Percentiles rank a stretch among this genome's conserved stretches.
Conservation (phyloP, 2,329 filamentous ascomycete species). For the Diplodia corticola region DNA sequence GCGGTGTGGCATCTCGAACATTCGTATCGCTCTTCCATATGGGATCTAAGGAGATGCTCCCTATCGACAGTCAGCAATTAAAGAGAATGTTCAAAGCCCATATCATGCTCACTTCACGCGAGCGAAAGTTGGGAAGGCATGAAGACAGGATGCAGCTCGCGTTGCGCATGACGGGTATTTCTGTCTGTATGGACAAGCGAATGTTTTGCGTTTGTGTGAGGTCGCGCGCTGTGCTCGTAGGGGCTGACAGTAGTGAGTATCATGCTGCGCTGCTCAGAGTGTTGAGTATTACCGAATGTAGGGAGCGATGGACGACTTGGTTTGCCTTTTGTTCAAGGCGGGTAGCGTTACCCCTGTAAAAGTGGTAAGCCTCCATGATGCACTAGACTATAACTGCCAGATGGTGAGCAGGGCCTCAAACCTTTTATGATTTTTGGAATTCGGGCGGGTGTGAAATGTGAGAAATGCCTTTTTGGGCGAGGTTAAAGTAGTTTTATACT, state of each 20-base stretch:
- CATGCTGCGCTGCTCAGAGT: fast-evolving
- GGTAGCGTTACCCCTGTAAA: not conserved
- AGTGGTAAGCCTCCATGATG: not conserved
- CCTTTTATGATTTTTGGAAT: not conserved
- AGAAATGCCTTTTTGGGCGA: no score
- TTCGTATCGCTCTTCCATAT: not conserved
- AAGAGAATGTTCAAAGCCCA: not conserved
- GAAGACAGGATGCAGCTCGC: not conserved
- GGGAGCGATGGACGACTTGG: not conserved
- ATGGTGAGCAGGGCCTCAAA: not conserved
- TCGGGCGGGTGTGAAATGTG: no score
- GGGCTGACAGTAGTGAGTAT: not conserved
- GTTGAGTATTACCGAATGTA: not conserved
- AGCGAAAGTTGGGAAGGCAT: not conserved
- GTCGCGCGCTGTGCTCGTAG: not conserved
- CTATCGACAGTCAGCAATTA: not conserved
- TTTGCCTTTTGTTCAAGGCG: not conserved
- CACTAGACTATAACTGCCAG: not conserved
- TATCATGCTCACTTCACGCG: not conserved
- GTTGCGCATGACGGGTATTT: not conserved
- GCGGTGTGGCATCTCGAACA: not conserved
- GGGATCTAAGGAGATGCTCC: not conserved
- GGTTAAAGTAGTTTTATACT: no score
- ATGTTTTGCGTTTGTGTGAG: not conserved
- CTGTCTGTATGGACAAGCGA: not conserved